Evolutionary conservation across 2,329 filamentous ascomycete species (phyloP), one percentile per base, ranked within the genome.

Genomic region (Cordyceps sp.): DNA sequence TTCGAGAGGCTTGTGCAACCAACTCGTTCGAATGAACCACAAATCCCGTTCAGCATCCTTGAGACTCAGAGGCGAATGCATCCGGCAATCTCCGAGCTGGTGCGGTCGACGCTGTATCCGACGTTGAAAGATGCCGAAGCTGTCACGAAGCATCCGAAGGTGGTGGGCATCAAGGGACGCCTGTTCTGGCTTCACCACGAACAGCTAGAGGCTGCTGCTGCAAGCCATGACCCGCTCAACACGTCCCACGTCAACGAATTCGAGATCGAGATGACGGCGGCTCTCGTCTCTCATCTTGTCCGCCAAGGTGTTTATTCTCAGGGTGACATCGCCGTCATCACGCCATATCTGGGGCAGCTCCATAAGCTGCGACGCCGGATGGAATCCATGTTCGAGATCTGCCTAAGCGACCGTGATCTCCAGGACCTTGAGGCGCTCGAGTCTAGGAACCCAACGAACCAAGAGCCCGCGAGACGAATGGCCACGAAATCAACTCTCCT

Each of bases 321-420:
- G 0, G 58, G 57, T 0, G 73, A 84, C 2, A 79, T 86, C 36
- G 76, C 78, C 0, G 69, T 88, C 0, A 45, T 86, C 6, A 84
- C 78, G 0, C 73, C 73, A 0, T 78, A 79, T 36, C 48, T 62
- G 0, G 71, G 69, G 0, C 73, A 78, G 37, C 48, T 71, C 3
- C 55, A 63, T 5, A 61, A 61, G 30, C 54, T 78, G 2, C 62
- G 63, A 3, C 42, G 43, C 2, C 47, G 44, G 2, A 50, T 78
- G 44, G 44, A 49, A 2, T 45, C 36, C 2, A 54, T 59, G 4
- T 75, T 74, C 34, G 68, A 74, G 37, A 66, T 84, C n/a, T 56
- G 66, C 1, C 39, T 84, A 4, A 69, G 66, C 26, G 76, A 84
- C 4, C 57, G 68, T 10, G 78, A 84, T 42, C 39, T 58, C 21